Evolutionary conservation across 805 yeast species (phyloP).

Genomic region (Jamesozyma spencerorum): DNA sequence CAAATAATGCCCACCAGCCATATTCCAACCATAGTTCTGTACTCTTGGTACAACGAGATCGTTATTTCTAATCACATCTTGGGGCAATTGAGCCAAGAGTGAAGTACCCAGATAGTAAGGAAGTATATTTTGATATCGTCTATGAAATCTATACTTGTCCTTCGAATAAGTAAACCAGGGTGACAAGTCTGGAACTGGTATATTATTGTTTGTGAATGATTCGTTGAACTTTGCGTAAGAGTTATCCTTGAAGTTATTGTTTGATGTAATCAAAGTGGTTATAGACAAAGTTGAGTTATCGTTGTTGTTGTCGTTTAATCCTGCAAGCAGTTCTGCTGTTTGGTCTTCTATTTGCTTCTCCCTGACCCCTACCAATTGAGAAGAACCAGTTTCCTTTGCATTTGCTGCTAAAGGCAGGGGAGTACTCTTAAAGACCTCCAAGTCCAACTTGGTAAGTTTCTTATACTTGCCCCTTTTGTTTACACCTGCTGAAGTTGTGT

Average conservation of each 20-base stretch:
- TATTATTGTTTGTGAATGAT: not conserved
- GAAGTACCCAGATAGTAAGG: conserved; percentile 33
- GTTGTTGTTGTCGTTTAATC: not conserved
- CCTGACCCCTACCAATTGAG: too few species aligned
- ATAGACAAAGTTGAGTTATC: not conserved
- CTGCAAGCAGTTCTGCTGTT: conserved; percentile 4
- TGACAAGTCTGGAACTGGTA: conserved; percentile 4
- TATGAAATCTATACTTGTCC: conserved; percentile 39
- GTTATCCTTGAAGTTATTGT: not conserved
- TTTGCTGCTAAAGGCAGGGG: not conserved
- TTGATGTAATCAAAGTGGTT: not conserved
- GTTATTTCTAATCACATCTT: conserved; percentile 26
- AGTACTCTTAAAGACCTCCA: not conserved
- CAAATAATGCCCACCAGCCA: conserved; percentile 49
- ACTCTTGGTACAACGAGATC: conserved; percentile 41
- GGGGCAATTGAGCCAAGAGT: conserved; percentile 28
- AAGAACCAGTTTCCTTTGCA: too few species aligned
- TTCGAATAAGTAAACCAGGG: conserved; percentile 28
- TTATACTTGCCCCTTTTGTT: conserved; percentile 4
- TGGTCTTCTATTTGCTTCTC: conserved; percentile 2
- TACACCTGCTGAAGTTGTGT: conserved; percentile 3
- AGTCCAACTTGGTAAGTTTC: not conserved
- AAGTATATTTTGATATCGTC: conserved; percentile 38
- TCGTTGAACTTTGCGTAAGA: not conserved
- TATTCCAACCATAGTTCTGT: conserved; percentile 60